Evolutionary conservation across 257 asterid genomes (phyloP).

Genomic region (Nicotiana obtusifolia): DNA sequence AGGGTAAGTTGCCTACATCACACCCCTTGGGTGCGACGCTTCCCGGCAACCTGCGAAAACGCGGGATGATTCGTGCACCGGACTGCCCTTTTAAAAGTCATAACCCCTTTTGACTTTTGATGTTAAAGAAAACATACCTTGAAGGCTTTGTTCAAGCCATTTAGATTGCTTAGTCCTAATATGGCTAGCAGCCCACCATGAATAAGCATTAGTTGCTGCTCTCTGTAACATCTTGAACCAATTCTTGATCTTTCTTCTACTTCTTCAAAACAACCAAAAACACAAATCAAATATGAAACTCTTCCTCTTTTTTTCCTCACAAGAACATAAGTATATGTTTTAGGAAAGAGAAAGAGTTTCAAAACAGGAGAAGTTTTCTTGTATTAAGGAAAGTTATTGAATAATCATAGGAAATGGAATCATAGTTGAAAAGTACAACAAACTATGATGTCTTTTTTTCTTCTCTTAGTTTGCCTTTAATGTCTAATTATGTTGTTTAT

Average conservation of each 20-base stretch:
- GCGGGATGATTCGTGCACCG: no score
- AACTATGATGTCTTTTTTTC: not conserved
- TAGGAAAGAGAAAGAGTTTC: not conserved
- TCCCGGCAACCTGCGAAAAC: accelerated
- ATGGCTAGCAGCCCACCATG: conserved; percentile 50
- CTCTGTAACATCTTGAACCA: conserved; percentile 34
- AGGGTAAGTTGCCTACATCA: no score
- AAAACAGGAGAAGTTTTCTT: not conserved
- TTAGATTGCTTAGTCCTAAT: conserved; percentile 44
- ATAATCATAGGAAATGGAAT: not conserved
- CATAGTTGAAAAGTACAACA: conserved; percentile 8
- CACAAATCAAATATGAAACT: not conserved
- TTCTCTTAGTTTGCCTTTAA: not conserved
- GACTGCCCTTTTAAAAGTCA: not conserved
- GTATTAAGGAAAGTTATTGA: not conserved
- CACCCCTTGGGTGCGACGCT: no score
- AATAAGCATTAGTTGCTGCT: conserved; percentile 46
- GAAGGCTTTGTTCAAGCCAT: conserved; percentile 44
- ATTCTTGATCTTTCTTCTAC: not conserved
- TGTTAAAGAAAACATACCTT: conserved; percentile 17
- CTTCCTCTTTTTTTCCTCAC: not conserved
- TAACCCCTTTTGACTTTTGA: not conserved
- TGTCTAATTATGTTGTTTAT: not conserved
- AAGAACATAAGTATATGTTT: not conserved
- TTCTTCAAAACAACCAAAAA: not conserved